phyloP scores from a whole-genome alignment of 805 yeast species.

The Trichomonascus vanleenenianus region DNA sequence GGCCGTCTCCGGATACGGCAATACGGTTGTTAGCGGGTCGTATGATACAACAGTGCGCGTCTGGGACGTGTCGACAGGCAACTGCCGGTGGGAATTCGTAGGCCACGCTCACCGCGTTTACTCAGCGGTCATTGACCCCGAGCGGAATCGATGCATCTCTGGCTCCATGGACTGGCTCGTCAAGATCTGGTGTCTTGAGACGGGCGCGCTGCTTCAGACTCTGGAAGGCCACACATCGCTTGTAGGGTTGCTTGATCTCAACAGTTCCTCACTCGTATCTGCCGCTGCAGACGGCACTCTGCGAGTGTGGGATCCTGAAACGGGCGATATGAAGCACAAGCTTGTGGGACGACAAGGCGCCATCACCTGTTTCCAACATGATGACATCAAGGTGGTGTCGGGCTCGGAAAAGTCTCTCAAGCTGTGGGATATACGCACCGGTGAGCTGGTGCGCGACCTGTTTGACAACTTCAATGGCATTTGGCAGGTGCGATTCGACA shows the following conservation, averaged over 20 bases:
- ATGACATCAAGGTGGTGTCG: conserved; percentile 73
- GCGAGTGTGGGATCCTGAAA: conserved; percentile 86
- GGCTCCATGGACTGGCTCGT: conserved; percentile 89
- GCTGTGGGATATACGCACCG: conserved; percentile 78
- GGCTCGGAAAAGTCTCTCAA: conserved; percentile 86
- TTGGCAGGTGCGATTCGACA: conserved; percentile 91
- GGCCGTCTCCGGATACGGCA: conserved; percentile 79
- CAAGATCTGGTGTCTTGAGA: conserved; percentile 79
- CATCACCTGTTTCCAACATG: conserved; percentile 89
- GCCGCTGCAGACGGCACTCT: conserved; percentile 95
- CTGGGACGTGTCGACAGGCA: conserved; percentile 77
- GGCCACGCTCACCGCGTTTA: conserved; percentile 89
- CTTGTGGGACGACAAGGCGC: conserved; percentile 75
- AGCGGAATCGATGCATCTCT: conserved; percentile 72
- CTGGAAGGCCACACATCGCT: conserved; percentile 83
- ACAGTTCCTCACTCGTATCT: conserved; percentile 70
- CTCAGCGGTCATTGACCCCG: conserved; percentile 74
- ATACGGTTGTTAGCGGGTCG: conserved; percentile 78
- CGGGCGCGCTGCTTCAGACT: conserved; percentile 61
- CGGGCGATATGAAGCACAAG: conserved; percentile 58
- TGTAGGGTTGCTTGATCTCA: conserved; percentile 78
- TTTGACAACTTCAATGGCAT: conserved; percentile 74
- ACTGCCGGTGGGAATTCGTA: conserved; percentile 60
- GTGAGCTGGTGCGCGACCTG: conserved; percentile 63
- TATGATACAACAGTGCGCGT: conserved; percentile 87